Conservation (phyloP, 768 basidiomycete species). For the Leccinum fibrillosum region DNA sequence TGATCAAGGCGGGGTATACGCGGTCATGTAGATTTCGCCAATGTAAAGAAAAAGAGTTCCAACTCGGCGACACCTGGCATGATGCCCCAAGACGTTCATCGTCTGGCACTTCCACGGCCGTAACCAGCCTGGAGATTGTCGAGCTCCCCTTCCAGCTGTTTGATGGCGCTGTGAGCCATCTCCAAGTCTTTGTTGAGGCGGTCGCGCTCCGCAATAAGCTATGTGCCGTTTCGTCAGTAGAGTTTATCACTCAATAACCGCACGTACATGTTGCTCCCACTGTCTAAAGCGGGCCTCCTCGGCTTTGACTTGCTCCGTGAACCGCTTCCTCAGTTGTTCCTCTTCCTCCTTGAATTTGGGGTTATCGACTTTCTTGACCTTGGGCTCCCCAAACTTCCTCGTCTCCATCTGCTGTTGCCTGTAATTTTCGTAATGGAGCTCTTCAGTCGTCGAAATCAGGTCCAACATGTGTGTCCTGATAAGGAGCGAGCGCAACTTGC, state of each 20-base stretch:
- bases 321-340: constrained; percentile 92
- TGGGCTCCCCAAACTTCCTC: constrained; percentile 96
- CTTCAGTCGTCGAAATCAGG: constrained; percentile 93
- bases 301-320: constrained; percentile 99
- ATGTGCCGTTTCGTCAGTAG: constrained; percentile 16
- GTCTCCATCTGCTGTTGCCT: constrained; percentile 99
- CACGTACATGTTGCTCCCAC: constrained; percentile 95
- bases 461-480: constrained; percentile 99
- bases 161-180: constrained; percentile 87
- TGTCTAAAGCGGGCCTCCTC: constrained; percentile 98
- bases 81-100: constrained; percentile 12
- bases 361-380: constrained; percentile 98
- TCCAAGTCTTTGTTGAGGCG: constrained; percentile 99
- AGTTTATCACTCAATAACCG: not conserved
- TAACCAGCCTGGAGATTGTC: constrained; percentile 87
- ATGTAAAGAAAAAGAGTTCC: not conserved
- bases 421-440: constrained; percentile 97
- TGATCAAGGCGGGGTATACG: constrained; percentile 27
- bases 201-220: constrained; percentile 98
- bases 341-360: constrained; percentile 99
- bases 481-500: constrained; percentile 90
- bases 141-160: constrained; percentile 85
- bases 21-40: constrained; percentile 7
- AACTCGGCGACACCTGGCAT: constrained; percentile 2
- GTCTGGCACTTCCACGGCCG: constrained; percentile 54